Evolutionary conservation across 2,329 filamentous ascomycete genomes (phyloP).

Genomic region (Colletotrichum sp.): DNA sequence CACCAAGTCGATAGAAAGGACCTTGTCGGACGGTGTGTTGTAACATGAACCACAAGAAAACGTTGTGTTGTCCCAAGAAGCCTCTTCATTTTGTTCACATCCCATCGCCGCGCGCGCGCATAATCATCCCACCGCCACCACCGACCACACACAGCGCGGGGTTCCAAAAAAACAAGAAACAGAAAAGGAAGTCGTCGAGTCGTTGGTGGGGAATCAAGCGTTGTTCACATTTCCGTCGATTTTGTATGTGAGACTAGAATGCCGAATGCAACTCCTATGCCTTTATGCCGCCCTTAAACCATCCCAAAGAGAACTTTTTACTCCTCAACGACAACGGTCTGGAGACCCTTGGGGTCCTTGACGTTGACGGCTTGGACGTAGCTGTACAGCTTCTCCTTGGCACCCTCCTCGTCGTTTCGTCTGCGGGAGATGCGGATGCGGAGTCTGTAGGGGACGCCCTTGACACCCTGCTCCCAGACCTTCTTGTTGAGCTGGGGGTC

Average conservation of each 20-base stretch:
- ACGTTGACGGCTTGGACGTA: constrained; percentile 99
- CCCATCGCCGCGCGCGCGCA: not conserved
- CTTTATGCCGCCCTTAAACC: constrained; percentile 45
- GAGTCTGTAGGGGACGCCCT: constrained; percentile 97
- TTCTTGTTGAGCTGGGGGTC: constrained; percentile 99
- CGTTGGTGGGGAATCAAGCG: constrained; percentile 24
- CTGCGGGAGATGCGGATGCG: constrained; percentile 98
- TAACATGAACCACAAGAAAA: constrained; percentile 1
- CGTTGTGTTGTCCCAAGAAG: not conserved
- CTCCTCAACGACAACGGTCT: constrained; percentile 86
- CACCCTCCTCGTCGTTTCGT: constrained; percentile 99
- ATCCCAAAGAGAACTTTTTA: constrained; percentile 52
- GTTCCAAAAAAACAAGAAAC: constrained; percentile 2
- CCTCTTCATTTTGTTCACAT: constrained; percentile 1
- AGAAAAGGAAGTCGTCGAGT: constrained; percentile 18
- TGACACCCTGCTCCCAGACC: constrained; percentile 99
- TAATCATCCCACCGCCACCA: constrained; percentile 4
- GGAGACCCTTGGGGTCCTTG: constrained; percentile 98
- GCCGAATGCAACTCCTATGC: constrained; percentile 53
- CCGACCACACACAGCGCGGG: not conserved
- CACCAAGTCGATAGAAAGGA: constrained; percentile 11
- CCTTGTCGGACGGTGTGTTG: not conserved
- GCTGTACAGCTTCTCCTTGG: constrained; percentile 99
- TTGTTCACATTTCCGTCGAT: constrained; percentile 25
- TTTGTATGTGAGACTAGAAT: constrained; percentile 38